Percentiles rank a stretch among this genome's conserved stretches.
Evolutionary conservation across 208 protist genomes (phyloP).

Genomic region (Crithidia fasciculata): DNA sequence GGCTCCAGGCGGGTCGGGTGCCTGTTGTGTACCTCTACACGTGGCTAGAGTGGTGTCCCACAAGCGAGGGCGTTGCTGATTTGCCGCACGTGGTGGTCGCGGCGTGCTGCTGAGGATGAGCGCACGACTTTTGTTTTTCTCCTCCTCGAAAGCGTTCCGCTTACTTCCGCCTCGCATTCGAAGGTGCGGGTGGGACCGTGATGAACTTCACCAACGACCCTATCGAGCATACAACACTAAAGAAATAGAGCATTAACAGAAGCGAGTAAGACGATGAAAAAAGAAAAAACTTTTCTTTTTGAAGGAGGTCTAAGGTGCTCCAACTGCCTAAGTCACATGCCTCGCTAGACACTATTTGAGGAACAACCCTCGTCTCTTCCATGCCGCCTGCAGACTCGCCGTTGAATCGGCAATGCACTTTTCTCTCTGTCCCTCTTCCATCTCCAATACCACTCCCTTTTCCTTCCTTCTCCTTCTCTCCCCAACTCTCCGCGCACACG

Average conservation of each 20-base stretch:
- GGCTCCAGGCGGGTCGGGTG: conserved; percentile 8
- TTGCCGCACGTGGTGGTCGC: conserved; percentile 22
- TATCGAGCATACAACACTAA: too few relatives aligned
- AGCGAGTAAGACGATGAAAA: too few relatives aligned
- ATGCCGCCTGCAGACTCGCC: too few relatives aligned
- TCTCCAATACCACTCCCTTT: neutral
- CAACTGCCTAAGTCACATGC: too few relatives aligned
- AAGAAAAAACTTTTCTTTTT: too few relatives aligned
- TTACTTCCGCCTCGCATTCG: neutral
- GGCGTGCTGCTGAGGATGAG: conserved; percentile 8
- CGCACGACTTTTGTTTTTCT: too few relatives aligned
- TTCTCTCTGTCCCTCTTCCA: neutral
- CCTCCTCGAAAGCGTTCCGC: neutral
- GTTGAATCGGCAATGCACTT: neutral
- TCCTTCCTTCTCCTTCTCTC: neutral
- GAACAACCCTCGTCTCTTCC: too few relatives aligned
- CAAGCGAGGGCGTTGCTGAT: neutral
- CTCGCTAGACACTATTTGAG: too few relatives aligned
- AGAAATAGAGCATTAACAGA: too few relatives aligned
- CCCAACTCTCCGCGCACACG: neutral
- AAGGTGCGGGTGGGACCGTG: neutral
- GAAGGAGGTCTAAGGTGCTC: too few relatives aligned
- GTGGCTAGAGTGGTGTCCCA: conserved; percentile 28
- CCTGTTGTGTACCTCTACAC: conserved; percentile 22
- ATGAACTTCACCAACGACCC: too few relatives aligned